Base-by-base conservation (phyloP, 1,284 basidiomycete species). In the Trametes sp. region DNA sequence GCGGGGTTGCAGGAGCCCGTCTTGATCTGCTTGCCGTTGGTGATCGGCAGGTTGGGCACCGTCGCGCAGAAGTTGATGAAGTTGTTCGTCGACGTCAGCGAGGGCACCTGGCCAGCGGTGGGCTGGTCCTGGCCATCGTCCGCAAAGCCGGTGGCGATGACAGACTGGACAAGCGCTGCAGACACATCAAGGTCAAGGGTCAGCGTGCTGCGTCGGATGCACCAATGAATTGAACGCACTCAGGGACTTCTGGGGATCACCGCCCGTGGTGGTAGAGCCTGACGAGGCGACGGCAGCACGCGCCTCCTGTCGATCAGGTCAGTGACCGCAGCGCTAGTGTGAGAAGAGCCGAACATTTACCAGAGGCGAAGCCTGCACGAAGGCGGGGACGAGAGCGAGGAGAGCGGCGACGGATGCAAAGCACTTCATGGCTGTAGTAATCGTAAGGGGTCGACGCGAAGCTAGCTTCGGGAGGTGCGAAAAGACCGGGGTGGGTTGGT, bases 51-150 rank as follows among this genome's bases (percentile, higher is more conserved):
- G 59, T 70, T 66, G 45, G 84, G 82, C 52, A 84, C 78, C 64
- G 84, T 80, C 44, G 66, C 42, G 72, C 79, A 78, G 70, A 83
- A 84, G 75, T 83, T 83, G 78, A 84, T 84, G 73, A 84, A 86
- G 78, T 87, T 86, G 77, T 87, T 86, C 41, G 68, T 74, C 53
- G 82, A 83, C 45, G 72, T 72, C 36, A 81, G 70, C 14, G 82
- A 85, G n/a, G 83, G 74, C 36, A 79, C 81, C 71, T 84, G 82
- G 57, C 81, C 82, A 35, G 77, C 78, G 9, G 73, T 69, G 1
- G 81, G 78, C 24, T 75, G 70, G 65, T 83, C 65, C 69, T 82
- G 81, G 61, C 84, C 86, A 66, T 86, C 51, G 57, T 84, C 78
- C 54, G 78, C 80, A 68, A 87, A 86, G 64, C 81, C 82, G 33